Evolutionary conservation across 495 filamentous ascomycete genomes (phyloP).

Genomic region (Letharia columbiana): DNA sequence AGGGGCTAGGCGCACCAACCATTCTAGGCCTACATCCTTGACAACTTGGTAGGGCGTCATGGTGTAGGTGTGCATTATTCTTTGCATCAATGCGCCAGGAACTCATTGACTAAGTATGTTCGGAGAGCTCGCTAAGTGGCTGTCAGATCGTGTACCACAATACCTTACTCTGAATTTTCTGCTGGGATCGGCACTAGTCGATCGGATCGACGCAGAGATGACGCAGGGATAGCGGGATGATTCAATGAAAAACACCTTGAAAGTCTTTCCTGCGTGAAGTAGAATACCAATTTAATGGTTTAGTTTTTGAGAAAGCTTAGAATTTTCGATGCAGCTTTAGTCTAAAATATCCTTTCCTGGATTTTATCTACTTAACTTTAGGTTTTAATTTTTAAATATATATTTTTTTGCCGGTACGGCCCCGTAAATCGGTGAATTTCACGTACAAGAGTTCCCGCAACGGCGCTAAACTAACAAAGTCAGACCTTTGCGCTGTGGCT

Average conservation of each 20-base stretch:
- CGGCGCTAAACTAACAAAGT: too few species aligned
- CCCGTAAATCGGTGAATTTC: too few species aligned
- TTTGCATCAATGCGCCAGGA: neutral
- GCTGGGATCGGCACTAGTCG: neutral
- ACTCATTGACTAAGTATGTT: neutral
- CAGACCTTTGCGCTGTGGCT: too few species aligned
- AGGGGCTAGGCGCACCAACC: neutral
- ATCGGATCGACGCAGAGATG: neutral
- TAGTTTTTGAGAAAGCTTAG: too few species aligned
- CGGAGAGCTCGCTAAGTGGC: neutral
- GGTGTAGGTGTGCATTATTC: neutral
- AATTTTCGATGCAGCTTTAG: neutral
- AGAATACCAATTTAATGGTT: too few species aligned
- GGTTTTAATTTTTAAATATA: too few species aligned
- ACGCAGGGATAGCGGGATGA: neutral
- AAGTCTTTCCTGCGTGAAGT: too few species aligned
- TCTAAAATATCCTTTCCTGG: neutral
- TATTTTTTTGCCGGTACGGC: too few species aligned
- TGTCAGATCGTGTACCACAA: neutral
- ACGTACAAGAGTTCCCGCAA: too few species aligned
- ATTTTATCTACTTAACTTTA: too few species aligned
- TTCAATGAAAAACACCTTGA: neutral
- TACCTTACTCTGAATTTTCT: neutral
- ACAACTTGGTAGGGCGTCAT: neutral
- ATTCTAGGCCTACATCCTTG: neutral